Evolutionary conservation across 2,329 filamentous ascomycete genomes (phyloP), one percentile per base, ranked within the genome.

Genomic region (Fonsecaea erecta): DNA sequence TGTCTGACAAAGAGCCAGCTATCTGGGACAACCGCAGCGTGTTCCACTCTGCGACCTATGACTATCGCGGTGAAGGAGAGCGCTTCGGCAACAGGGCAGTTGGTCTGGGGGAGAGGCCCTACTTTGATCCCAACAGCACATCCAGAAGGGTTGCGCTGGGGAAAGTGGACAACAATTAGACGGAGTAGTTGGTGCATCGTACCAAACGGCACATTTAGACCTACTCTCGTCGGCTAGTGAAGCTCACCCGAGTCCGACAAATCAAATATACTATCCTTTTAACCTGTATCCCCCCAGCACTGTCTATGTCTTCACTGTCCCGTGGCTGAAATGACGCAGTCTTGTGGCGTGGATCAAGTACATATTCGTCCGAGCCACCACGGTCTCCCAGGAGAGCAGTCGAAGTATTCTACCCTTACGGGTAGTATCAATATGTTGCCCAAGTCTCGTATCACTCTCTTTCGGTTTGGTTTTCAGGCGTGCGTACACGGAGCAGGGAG

Each of bases 21-120:
- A 74, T 76, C 52, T 77, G 76, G 76, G 76, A 77, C 63, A 77
- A 77, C 43, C 67, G 76, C 28, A 71, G 71, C 53, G 73, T 72
- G 26, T 78, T 74, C 61, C 73, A 74, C 56, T 62, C 69, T 6
- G 72, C 75, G 8, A 76, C 74, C 0, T 73, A 68, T 60, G 75
- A 77, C 59, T 75, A 75, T 60, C 70, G 74, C 34, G 75, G 72
- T 9, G 67, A 72, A 54, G 73, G 73, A 8, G 68, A 72, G 16
- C 65, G 75, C 51, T 71, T 70, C 59, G 74, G 75, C 5, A 72
- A 76, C 58, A 68, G 74, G 14, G 74, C 72, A 0, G 73, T 76
- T n/a, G 73, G 76, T 51, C 70, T 77, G 26, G 76, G 76, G 2
- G 76, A 77, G 62, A 67, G 62, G 14, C 76, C 76, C 2, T 77